Evolutionary conservation across 371 early-diverging fungal genomes (phyloP), one percentile per base, ranked within the genome.

Genomic region (Lichtheimia ornata): DNA sequence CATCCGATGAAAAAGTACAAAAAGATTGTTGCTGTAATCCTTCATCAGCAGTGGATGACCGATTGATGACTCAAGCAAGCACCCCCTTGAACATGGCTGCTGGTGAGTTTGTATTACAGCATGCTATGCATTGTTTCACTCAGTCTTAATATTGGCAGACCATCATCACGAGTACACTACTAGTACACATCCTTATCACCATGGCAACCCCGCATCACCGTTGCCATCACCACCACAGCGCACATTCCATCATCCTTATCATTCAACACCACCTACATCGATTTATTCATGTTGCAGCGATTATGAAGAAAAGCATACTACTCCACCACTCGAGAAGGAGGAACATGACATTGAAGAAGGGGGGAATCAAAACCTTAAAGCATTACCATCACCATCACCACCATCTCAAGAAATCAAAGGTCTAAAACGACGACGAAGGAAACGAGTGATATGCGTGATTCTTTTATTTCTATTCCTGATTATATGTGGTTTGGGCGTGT

Each of bases 391-490:
- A 13, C 25, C 14, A 52, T 15, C n/a, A 15, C 30, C 25, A 17
- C 5, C n/a, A 30, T 53, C 25, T 6, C 44, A 18, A n/a, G 35
- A 35, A 11, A 35, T 35, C 35, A 35, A 35, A 9, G 35, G 35
- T 35, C 6, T 35, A 11, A 11, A 9, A 35, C 60, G 42, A 18
- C 50, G 62, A 53, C 59, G 64, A 9, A 42, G 62, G 24, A 49
- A 25, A 44, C 64, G 73, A 49, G 67, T 64, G 3, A 57, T 71
- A 5, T 50, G 52, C 30, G 43, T 62, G 18, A 54, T 54, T 3
- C 18, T 25, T 7, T 40, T 25, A 2, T 74, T 74, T 55, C 9
- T 64, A 4, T 27, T 42, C 1, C 25, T 74, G 5, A 20, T 70
- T 3, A 18, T 64, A 25, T n/a, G 56, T 41, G 57, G 56, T 12